A percentile compares a stretch with the other conserved stretches of the same genome.
These are phyloP conservation scores for Rutstroemia sp. DNA, from an alignment of 2,329 filamentous ascomycete genomes.

Conservation along the genomic window DNA sequence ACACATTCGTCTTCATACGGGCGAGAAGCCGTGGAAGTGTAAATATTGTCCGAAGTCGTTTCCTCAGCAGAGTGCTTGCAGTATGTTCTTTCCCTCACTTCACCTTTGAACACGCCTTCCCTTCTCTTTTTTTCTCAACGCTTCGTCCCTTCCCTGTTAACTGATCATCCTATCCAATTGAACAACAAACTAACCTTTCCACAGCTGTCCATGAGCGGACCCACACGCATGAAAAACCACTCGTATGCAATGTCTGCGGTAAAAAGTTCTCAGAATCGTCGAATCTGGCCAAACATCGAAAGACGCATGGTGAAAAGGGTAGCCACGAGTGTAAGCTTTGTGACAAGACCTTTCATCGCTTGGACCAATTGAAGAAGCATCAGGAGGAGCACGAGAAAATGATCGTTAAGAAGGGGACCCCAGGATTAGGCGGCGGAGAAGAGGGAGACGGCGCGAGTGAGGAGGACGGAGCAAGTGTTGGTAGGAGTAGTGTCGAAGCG, in stretches of 20 bases:
- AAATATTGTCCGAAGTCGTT: conserved; percentile 48
- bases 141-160: no score
- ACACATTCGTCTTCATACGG: conserved; percentile 59
- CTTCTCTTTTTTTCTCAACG: no score
- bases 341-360: conserved; percentile 48
- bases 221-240: conserved; percentile 58
- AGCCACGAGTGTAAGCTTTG: conserved; percentile 47
- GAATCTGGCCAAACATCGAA: conserved; percentile 58
- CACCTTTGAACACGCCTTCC: no score
- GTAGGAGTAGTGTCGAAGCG: not conserved
- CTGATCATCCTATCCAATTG: not conserved
- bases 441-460: not conserved
- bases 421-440: not conserved
- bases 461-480: not conserved
- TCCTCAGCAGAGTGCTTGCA: conserved; percentile 60
- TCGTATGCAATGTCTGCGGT: conserved; percentile 50
- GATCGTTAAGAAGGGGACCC: not conserved
- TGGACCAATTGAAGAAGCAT: conserved; percentile 55
- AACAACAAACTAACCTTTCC: conserved; percentile 1
- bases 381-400: conserved; percentile 28
- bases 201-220: conserved; percentile 60
- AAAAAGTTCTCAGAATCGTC: conserved; percentile 58
- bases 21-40: conserved; percentile 56
- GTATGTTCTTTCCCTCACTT: conserved; percentile 32
- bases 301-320: conserved; percentile 49